Evolutionary conservation across 2,329 filamentous ascomycete species (phyloP).

Genomic region (Domatiomyces catenatus): DNA sequence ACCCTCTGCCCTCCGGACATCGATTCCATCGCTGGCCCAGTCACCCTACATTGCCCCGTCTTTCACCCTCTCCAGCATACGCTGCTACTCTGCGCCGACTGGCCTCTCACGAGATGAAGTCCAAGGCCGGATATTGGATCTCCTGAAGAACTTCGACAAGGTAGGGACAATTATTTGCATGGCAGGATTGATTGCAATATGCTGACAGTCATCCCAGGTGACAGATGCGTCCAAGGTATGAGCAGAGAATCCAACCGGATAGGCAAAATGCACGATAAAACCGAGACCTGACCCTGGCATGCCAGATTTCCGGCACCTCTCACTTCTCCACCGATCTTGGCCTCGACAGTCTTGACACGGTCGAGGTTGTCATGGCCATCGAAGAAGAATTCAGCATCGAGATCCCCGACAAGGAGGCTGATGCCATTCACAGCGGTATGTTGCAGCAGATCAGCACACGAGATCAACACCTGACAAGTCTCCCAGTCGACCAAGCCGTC

Average conservation of each 20-base stretch:
- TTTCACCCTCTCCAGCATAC: constrained; percentile 51
- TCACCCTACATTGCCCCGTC: constrained; percentile 46
- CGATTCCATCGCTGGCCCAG: constrained; percentile 45
- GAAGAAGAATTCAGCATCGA: constrained; percentile 95
- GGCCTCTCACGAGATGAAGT: constrained; percentile 71
- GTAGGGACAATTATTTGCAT: constrained; percentile 32
- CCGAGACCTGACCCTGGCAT: neutral
- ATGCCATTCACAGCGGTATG: constrained; percentile 85
- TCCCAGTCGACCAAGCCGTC: constrained; percentile 76
- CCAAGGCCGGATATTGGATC: constrained; percentile 77
- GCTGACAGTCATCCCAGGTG: constrained; percentile 21
- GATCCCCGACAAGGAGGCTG: constrained; percentile 94
- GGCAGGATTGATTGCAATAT: constrained; percentile 1
- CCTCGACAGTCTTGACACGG: constrained; percentile 91
- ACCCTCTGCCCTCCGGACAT: constrained; percentile 42
- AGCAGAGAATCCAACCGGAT: neutral
- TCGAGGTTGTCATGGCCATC: constrained; percentile 99
- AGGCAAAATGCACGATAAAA: neutral
- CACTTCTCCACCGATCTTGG: constrained; percentile 97
- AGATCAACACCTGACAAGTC: constrained; percentile 14
- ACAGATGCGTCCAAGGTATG: constrained; percentile 42
- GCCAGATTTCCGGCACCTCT: constrained; percentile 62
- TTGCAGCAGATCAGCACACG: constrained; percentile 10
- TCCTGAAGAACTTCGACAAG: constrained; percentile 97
- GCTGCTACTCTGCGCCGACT: constrained; percentile 74